Base-by-base conservation (phyloP, 192 early-diverging fungal genomes). In the Chytriomyces hyalinus region DNA sequence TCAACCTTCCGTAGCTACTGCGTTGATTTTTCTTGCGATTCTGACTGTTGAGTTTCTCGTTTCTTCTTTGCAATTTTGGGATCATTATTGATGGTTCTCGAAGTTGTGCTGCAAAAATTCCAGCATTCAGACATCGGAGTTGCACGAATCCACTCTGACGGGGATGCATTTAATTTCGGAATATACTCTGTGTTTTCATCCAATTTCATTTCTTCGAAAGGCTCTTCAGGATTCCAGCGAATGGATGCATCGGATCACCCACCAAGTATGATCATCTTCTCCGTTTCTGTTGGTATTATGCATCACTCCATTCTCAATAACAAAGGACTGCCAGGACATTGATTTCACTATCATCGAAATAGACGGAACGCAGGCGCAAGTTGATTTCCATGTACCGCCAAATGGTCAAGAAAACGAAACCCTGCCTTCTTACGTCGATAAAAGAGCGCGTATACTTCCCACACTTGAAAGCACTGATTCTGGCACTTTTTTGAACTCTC, bases 51-150 rank as follows among this genome's bases (percentile, higher is more conserved):
- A 61, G 11, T 26, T 57, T n/a, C 51, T 1, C 10, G 51, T 15
- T n/a, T 57, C 51, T 57, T n/a, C n/a, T 10, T 15, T 1, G 51
- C n/a, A 15, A 15, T n/a, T 57, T 57, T 10, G 11, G n/a, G 11
- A 57, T 57, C n/a, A 57, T 57, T 57, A 15, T 57, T 57, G 51
- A 15, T 57, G 51, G n/a, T 57, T 57, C 10, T 57, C 10, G 1
- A 57, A n/a, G 51, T 57, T 10, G 51, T 10, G 11, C 47, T 73
- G 6, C 45, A 45, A 15, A 48, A 26, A 4, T 61, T 6, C 17
- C 51, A n/a, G 11, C 6, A 70, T 57, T 73, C 57, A 48, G n/a
- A 11, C 51, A 10, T 57, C 51, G 51, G n/a, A n/a, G 51, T 57
- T 57, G n/a, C 51, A 57, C 24, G 24, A 26, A 26, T 26, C 24